Evolutionary conservation across 2,329 filamentous ascomycete species (phyloP), one percentile per base, ranked within the genome.

Genomic region (Pestalotiopsis sp.): DNA sequence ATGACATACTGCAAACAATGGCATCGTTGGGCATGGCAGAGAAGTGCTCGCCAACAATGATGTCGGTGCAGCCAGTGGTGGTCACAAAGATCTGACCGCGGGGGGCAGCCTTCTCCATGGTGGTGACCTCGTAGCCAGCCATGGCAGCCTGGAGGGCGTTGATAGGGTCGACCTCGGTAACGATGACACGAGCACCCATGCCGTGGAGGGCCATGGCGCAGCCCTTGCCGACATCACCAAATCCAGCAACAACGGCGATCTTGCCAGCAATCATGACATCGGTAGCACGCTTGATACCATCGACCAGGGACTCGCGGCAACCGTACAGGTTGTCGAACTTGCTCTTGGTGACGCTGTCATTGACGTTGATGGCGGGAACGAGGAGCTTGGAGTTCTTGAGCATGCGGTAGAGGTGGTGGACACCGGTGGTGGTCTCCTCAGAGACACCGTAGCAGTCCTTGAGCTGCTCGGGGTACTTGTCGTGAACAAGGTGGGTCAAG

Each of bases 241-340:
- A 99, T 83, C 96, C 96, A 79, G 96, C 96, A 76, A 99, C 96
- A 76, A 98, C 95, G 75, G 93, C 94, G 79, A 98, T 91, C 92
- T 99, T 98, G 84, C 96, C 96, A 80, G 96, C 96, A 88, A 98
- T 95, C 96, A 99, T 99, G 85, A 98, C 96, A 88, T 99, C 95
- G 84, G 96, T 99, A 78, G 96, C 95, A 87, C 95, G 95, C 93
- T 98, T 99, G 91, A 99, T 98, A 83, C 96, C 96, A 84, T 99
- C 96, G 80, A 99, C 91, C 78, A 99, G 92, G 73, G 95, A 98
- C 88, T 98, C 96, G 82, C 94, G 92, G 94, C 96, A 98, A 81
- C 96, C 95, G 90, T 98, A 99, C 75, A 98, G 87, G 92, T 99
- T 99, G 91, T 98, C 96, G 83, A 99, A 99, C 91, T 99, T 99